Percentiles rank a stretch among this genome's conserved stretches.
Evolutionary conservation across 495 filamentous ascomycete genomes (phyloP).

Genomic region (Xylaria acuta): DNA sequence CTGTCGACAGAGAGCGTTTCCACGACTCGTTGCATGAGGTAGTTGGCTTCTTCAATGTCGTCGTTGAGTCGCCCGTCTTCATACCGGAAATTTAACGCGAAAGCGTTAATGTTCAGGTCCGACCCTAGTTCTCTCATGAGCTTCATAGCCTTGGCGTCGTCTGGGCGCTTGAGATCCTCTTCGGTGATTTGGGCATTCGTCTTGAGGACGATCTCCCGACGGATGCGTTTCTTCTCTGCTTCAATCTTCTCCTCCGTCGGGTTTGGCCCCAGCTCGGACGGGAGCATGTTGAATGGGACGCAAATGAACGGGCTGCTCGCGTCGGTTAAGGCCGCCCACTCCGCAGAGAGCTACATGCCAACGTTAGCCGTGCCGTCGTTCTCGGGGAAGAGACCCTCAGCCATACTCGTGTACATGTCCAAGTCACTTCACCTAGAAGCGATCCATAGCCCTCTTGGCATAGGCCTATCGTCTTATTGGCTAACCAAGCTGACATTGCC

Average conservation of each 20-base stretch:
- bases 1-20: conserved; percentile 46
- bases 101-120: conserved; percentile 57
- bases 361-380: background rate
- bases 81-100: conserved; percentile 51
- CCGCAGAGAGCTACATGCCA: conserved; percentile 45
- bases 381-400: background rate
- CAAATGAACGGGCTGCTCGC: conserved; percentile 44
- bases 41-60: conserved; percentile 59
- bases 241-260: conserved; percentile 35
- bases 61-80: conserved; percentile 46
- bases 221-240: conserved; percentile 49
- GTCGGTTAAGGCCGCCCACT: conserved; percentile 50
- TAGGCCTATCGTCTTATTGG: conserved; percentile 49
- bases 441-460: conserved; percentile 45
- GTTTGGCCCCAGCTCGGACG: conserved; percentile 40
- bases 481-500: conserved; percentile 51
- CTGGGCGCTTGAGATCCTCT: conserved; percentile 19
- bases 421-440: conserved; percentile 48
- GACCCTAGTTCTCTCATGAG: conserved; percentile 50
- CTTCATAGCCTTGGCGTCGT: conserved; percentile 38
- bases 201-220: conserved; percentile 45
- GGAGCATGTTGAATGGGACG: conserved; percentile 53
- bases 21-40: conserved; percentile 53
- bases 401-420: conserved; percentile 45
- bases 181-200: conserved; percentile 43